A percentile compares a stretch with the other conserved stretches of the same genome.
Evolutionary conservation across 1,139 yeast genomes (phyloP).

Genomic region (Debaryomycetaceae sp.): DNA sequence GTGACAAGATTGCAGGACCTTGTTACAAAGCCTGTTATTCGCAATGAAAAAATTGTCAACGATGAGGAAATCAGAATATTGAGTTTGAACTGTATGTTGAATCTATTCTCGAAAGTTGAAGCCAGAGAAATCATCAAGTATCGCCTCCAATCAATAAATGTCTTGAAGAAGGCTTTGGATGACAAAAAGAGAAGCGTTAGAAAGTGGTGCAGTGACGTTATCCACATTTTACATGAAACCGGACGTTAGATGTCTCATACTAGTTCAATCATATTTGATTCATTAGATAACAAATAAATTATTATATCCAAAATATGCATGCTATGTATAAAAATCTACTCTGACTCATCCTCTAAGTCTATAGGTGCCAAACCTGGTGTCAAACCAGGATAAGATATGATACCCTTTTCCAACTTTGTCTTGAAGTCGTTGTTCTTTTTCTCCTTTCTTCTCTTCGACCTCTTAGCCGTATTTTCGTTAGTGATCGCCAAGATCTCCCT

Average conservation of each 20-base stretch:
- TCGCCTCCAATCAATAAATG: constrained; percentile 46
- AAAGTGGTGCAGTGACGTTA: constrained; percentile 69
- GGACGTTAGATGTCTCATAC: constrained; percentile 15
- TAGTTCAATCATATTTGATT: constrained; percentile 3
- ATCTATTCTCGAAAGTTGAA: constrained; percentile 40
- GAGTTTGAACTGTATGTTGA: constrained; percentile 54
- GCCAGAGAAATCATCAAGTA: constrained; percentile 47
- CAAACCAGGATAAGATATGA: constrained; percentile 58
- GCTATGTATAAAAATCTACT: constrained; percentile 11
- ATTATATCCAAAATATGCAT: background rate
- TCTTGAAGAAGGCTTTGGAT: constrained; percentile 55
- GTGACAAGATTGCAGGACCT: constrained; percentile 52
- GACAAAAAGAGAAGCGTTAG: constrained; percentile 76
- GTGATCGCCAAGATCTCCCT: constrained; percentile 31
- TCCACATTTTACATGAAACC: constrained; percentile 69
- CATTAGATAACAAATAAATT: constrained; percentile 1
- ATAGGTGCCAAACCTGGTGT: constrained; percentile 95
- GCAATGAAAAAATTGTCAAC: constrained; percentile 19
- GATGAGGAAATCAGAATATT: constrained; percentile 49
- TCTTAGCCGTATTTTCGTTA: constrained; percentile 15
- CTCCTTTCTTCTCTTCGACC: constrained; percentile 18
- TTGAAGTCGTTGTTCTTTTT: constrained; percentile 37
- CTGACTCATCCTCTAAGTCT: constrained; percentile 51
- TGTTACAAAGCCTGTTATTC: constrained; percentile 18
- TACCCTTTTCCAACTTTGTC: constrained; percentile 41